Conservation (phyloP, 371 early-diverging fungal genomes). For the Mortierella sp. region DNA sequence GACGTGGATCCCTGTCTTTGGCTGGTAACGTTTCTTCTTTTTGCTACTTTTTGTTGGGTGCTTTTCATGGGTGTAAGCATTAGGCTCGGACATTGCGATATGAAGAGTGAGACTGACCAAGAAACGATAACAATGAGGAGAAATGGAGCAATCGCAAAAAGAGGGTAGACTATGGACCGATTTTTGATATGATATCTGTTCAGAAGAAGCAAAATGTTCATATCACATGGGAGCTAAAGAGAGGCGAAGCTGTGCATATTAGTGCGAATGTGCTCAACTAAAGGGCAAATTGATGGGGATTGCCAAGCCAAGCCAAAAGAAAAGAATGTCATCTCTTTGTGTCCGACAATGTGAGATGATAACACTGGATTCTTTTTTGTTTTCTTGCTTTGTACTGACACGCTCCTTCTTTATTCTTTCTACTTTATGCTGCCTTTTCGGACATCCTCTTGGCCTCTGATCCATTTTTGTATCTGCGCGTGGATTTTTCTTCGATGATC, state of each 20-base stretch:
- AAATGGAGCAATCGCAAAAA: background rate
- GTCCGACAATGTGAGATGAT: background rate
- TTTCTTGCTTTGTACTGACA: background rate
- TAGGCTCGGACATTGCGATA: too few relatives aligned
- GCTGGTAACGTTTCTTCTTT: slow-evolving; percentile 66
- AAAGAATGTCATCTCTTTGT: background rate
- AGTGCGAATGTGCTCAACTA: background rate
- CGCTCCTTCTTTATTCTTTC: background rate
- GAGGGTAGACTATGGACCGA: background rate
- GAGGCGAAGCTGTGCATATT: background rate
- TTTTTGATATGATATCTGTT: background rate
- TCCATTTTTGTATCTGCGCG: background rate
- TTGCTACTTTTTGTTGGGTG: slow-evolving; percentile 1
- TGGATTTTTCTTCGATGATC: background rate
- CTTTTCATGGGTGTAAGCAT: background rate
- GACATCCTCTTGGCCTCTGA: background rate
- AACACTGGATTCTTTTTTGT: background rate
- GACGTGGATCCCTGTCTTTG: slow-evolving; percentile 86
- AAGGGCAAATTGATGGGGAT: slow-evolving; percentile 20
- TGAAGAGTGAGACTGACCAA: background rate
- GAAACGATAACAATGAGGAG: background rate
- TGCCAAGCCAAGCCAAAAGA: slow-evolving; percentile 31
- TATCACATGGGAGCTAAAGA: background rate
- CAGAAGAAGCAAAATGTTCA: background rate
- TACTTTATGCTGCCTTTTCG: slow-evolving; percentile 11